phyloP scores from a whole-genome alignment of 148 eudicot genomes.

The Spergularia marina region DNA sequence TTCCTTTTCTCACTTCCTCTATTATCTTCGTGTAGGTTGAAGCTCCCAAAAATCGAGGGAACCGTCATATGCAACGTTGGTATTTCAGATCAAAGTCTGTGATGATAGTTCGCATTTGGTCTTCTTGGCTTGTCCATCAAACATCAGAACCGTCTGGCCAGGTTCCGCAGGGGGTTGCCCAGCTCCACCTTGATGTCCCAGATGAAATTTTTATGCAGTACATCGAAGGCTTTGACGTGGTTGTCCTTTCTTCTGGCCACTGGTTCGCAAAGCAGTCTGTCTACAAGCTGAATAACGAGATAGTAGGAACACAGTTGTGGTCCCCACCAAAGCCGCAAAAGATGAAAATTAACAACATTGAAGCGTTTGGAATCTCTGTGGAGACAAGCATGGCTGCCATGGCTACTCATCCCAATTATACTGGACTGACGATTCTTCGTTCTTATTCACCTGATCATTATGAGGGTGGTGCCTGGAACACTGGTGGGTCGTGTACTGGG shows the following conservation, averaged over 20 bases:
- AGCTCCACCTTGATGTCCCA: constrained; percentile 76
- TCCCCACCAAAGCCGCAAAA: constrained; percentile 44
- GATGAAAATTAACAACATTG: constrained; percentile 55
- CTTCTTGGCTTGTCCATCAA: constrained; percentile 90
- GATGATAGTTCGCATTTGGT: constrained; percentile 82
- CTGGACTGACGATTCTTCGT: constrained; percentile 74
- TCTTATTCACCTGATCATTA: constrained; percentile 91
- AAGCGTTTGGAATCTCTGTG: constrained; percentile 77
- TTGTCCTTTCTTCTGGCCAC: constrained; percentile 86
- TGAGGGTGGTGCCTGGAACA: constrained; percentile 95
- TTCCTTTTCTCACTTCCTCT: background rate
- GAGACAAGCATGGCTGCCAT: constrained; percentile 69
- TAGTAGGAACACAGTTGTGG: constrained; percentile 89
- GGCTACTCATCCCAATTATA: constrained; percentile 60
- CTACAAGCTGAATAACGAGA: constrained; percentile 32
- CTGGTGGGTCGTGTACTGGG: constrained; percentile 97
- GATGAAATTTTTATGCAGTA: constrained; percentile 60
- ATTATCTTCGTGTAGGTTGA: constrained; percentile 46
- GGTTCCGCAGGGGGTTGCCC: constrained; percentile 55
- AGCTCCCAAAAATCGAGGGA: constrained; percentile 83
- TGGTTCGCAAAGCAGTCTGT: constrained; percentile 86
- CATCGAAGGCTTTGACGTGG: constrained; percentile 50
- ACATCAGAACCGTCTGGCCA: constrained; percentile 50
- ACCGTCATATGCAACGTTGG: constrained; percentile 82
- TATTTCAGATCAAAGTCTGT: constrained; percentile 68